phyloP scores from a whole-genome alignment of 2,329 filamentous ascomycete species.

The Nemania sp. region DNA sequence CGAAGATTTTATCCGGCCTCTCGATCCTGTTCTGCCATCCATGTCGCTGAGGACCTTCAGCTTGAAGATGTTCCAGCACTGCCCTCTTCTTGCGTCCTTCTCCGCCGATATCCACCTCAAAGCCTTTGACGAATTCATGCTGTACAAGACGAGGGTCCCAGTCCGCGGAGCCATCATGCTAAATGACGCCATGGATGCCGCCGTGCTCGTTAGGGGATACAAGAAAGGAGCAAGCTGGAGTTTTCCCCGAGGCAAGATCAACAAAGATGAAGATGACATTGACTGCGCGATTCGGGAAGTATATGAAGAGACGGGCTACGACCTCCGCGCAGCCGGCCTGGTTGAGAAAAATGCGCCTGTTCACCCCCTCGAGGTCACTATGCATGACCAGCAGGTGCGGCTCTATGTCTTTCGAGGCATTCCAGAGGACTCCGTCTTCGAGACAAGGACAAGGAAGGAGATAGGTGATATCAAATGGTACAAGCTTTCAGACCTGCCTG shows the following conservation, averaged over 20 bases:
- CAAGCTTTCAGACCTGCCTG: constrained; percentile 86
- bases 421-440: constrained; percentile 86
- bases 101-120: constrained; percentile 80
- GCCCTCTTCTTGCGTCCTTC: constrained; percentile 86
- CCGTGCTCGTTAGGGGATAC: constrained; percentile 95
- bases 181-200: constrained; percentile 93
- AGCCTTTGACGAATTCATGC: constrained; percentile 91
- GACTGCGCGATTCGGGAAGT: constrained; percentile 95
- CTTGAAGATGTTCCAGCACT: constrained; percentile 92
- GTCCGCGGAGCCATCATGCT: constrained; percentile 94
- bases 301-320: constrained; percentile 94
- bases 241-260: constrained; percentile 97
- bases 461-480: constrained; percentile 99
- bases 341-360: constrained; percentile 77
- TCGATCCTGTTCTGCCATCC: constrained; percentile 85
- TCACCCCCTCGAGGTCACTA: constrained; percentile 88
- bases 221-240: constrained; percentile 98
- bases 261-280: constrained; percentile 93
- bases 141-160: constrained; percentile 94
- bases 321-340: constrained; percentile 80
- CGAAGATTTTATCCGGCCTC: constrained; percentile 96
- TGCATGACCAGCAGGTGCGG: constrained; percentile 92
- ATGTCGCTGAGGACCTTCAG: constrained; percentile 89
- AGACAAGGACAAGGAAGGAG: constrained; percentile 92
- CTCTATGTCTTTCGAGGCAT: constrained; percentile 93